A percentile compares a stretch with the other conserved stretches of the same genome.
Conservation (phyloP, 805 yeast species). For the Ogataea siamensis region DNA sequence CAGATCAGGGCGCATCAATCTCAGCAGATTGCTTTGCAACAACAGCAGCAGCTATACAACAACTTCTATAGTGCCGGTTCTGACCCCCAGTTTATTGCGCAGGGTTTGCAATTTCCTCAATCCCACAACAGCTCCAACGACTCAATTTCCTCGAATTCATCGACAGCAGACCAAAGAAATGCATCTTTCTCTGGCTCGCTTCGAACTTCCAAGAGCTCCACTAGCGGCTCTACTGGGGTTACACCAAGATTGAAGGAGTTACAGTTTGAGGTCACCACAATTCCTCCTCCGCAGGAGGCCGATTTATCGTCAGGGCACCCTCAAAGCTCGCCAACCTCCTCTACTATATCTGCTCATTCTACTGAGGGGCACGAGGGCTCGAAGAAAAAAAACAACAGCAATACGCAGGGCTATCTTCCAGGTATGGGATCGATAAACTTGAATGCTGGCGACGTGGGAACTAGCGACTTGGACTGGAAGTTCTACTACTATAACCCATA, state of each 20-base stretch:
- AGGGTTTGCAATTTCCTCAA: constrained; percentile 2
- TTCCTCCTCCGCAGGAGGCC: constrained; percentile 9
- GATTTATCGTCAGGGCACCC: constrained; percentile 2
- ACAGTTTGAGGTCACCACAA: constrained; percentile 20
- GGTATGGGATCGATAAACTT: constrained; percentile 10
- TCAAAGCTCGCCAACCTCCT: constrained; percentile 17
- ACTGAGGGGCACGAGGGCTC: constrained; percentile 9
- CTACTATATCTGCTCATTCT: constrained; percentile 25
- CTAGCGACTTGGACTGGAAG: constrained; percentile 16
- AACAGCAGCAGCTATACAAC: constrained; percentile 14
- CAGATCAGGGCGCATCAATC: constrained; percentile 22
- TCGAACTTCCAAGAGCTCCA: neutral
- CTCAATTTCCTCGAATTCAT: constrained; percentile 12
- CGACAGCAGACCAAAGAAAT: neutral
- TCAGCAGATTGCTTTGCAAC: constrained; percentile 22
- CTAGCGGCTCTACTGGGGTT: constrained; percentile 11
- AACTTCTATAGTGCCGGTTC: constrained; percentile 2
- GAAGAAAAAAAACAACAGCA: neutral
- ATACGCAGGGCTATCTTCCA: constrained; percentile 1
- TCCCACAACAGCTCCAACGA: constrained; percentile 14
- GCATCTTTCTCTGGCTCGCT: constrained; percentile 1
- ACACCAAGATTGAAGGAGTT: constrained; percentile 21
- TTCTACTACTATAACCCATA: constrained; percentile 19
- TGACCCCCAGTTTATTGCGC: neutral
- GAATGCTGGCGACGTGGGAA: neutral